Evolutionary conservation across 306 rosid genomes (phyloP), one percentile per base, ranked within the genome.

Genomic region (Prunus salicina): DNA sequence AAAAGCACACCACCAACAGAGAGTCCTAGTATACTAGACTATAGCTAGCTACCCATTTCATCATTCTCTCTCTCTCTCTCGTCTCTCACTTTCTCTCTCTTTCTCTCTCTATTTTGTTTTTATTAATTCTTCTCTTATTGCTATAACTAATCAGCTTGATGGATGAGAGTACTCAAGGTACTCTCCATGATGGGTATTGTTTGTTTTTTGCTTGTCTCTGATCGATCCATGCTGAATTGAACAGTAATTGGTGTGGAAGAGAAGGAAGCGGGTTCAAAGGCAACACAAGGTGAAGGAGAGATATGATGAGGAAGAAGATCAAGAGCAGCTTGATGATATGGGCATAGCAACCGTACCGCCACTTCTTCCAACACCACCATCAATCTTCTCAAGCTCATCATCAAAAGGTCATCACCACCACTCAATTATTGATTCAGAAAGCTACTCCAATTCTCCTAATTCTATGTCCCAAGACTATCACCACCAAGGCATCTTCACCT

Each of bases 381-480:
- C 34, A 52, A 38, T 76, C 76, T 73, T 76, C 68, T 78, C 85
- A 5, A 81, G 81, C 34, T 22, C 66, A 22, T 8, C 62, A 8
- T 34, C 75, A 61, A 85, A 80, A 50, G 51, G 65, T 47, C 57
- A 30, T 63, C 52, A 77, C 61, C 46, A 46, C 74, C 76, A 78
- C 68, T 76, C 78, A 58, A 67, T 77, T 50, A 75, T 75, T 64
- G 67, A 63, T 63, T 74, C 82, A 45, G 76, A 80, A 9, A 78
- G 78, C 46, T 63, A 72, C 55, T 52, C 53, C 25, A 62, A 75
- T 62, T 56, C 61, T 63, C 71, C 78, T 24, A 88, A 83, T 80
- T 90, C 91, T 94, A 94, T 94, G 98, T 94, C 98, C 88, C 98
- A 91, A 38, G 95, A 94, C 74, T 90, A 84, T 79, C 93, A 90